phyloP scores from a whole-genome alignment of 345 rosid species.

The Syzygium oleosum region DNA sequence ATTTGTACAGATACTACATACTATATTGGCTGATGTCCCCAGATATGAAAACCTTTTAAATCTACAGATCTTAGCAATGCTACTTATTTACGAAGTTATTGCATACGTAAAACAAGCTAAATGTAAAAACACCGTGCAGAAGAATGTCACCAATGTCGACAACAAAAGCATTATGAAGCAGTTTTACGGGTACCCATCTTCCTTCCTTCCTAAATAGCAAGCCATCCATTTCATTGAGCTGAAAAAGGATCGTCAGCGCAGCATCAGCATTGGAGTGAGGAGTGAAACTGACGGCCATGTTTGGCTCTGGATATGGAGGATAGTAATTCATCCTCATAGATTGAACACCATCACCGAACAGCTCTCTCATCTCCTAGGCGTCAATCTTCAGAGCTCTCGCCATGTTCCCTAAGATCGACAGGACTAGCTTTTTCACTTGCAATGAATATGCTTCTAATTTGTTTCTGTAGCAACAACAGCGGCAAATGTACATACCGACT shows the following conservation, averaged over 20 bases:
- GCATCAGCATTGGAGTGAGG: slow-evolving; percentile 29
- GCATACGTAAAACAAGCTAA: neutral
- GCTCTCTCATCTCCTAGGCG: slow-evolving; percentile 17
- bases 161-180: slow-evolving; percentile 11
- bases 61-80: neutral
- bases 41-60: neutral
- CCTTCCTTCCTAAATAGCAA: too few relatives aligned
- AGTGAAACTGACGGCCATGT: slow-evolving; percentile 22
- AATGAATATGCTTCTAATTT: too few relatives aligned
- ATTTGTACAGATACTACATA: neutral
- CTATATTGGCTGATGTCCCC: neutral
- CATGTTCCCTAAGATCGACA: too few relatives aligned
- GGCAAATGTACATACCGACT: too few relatives aligned
- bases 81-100: neutral
- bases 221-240: slow-evolving; percentile 14
- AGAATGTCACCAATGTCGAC: slow-evolving; percentile 1
- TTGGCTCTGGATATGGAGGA: slow-evolving; percentile 38
- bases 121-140: neutral
- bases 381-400: slow-evolving; percentile 23
- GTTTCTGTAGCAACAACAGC: too few relatives aligned
- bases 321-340: slow-evolving; percentile 42
- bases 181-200: slow-evolving; percentile 9
- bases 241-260: slow-evolving; percentile 8
- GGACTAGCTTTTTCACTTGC: too few relatives aligned
- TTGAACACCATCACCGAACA: slow-evolving; percentile 28